Evolutionary conservation across 2,329 filamentous ascomycete species (phyloP), one percentile per base, ranked within the genome.

Genomic region (Paracamarosporium sp.): DNA sequence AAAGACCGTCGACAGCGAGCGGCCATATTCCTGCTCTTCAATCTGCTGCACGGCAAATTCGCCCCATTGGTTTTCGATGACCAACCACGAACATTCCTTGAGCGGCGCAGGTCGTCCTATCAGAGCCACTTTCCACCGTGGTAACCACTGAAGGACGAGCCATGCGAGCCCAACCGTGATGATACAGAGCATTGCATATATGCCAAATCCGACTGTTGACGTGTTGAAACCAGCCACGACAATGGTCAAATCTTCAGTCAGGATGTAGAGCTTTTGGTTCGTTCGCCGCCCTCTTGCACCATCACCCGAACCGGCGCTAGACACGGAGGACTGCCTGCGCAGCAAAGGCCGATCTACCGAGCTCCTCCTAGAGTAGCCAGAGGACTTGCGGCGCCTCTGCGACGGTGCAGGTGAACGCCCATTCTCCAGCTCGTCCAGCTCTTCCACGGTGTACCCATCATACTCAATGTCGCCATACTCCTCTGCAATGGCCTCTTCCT

Each of bases 61-160:
- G 48, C 91, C 90, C 94, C 95, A 98, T 83, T 98, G 93, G 70
- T 99, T 97, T 84, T 97, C 95, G 62, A 98, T 86, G 27, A 96
- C 93, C 41, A 97, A 89, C 95, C 96, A 99, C 58, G 91, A 84
- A 69, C 92, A 95, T 53, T 90, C 86, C 53, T 85, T 83, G 28
- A 99, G 81, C 2, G 91, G 82, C 15, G 86, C 86, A 5, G 88
- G 80, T 52, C 81, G 85, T 27, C 95, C 95, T 38, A 91, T 82
- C 40, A 98, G 74, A 47, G 84, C 85, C 48, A 98, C 88, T 67
- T 91, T 88, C 92, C 92, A 96, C 57, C 88, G 86, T 5, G 95
- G 96, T 52, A 98, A 77, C 95, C 95, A 99, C 61, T 93, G 86
- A 55, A 98, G 85, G 5, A 98, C 69, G 13, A 99, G 85, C 79